These are phyloP conservation scores for Eleusine indica DNA, from an alignment of 176 grass and related monocot species.

Conservation along the genomic window DNA sequence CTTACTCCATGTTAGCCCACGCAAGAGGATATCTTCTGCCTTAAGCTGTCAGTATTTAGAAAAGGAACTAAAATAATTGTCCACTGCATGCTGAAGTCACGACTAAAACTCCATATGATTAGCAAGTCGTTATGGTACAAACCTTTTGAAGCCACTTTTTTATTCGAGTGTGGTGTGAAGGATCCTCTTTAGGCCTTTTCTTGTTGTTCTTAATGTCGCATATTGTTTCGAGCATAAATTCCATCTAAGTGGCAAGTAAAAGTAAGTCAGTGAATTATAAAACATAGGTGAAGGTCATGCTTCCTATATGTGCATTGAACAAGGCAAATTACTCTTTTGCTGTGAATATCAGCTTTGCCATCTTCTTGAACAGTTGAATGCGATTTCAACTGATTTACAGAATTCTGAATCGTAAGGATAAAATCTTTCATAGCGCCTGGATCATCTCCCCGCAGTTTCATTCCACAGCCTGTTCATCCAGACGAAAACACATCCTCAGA, in stretches of 20 bases:
- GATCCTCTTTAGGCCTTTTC: conserved; percentile 77
- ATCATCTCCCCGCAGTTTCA: conserved; percentile 85
- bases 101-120: conserved; percentile 20
- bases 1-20: conserved; percentile 73
- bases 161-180: conserved; percentile 72
- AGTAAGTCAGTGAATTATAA: conserved; percentile 30
- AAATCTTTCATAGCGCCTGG: conserved; percentile 93
- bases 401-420: conserved; percentile 73
- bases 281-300: conserved; percentile 37
- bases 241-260: conserved; percentile 66
- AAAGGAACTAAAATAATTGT: conserved; percentile 24
- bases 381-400: conserved; percentile 64
- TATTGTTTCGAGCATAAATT: conserved; percentile 94
- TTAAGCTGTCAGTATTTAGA: conserved; percentile 59
- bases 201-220: conserved; percentile 99
- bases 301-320: conserved; percentile 23
- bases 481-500: conserved; percentile 26
- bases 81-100: conserved; percentile 22
- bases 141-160: conserved; percentile 99
- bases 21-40: conserved; percentile 70
- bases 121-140: neutral
- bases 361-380: conserved; percentile 46
- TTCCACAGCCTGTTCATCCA: conserved; percentile 73
- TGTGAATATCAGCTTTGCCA: conserved; percentile 60
- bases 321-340: conserved; percentile 73